Base-by-base conservation (phyloP, 1,139 yeast species). In the Oligophagozyma castellii region DNA sequence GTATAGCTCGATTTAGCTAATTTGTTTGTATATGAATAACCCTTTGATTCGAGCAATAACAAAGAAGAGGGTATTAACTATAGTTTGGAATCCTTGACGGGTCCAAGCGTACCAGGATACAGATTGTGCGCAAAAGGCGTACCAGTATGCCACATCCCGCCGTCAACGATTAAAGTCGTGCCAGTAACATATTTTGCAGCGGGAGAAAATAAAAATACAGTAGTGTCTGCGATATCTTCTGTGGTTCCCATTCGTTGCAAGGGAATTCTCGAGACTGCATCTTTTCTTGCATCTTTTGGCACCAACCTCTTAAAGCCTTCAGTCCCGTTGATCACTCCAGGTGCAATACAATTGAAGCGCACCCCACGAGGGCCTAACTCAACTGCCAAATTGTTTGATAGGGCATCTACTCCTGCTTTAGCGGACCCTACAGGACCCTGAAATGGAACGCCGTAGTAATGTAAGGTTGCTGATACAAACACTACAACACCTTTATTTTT, bases 381-480 rank as follows among this genome's bases (percentile, higher is more conserved):
- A 5, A 80, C 84, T 1, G 95, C 93, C 37, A 84, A 55, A 0
- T 83, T 76, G 40, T 76, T 73, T 13, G 84, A 73, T 25, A 84
- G 59, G 0, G 94, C 92, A 49, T 86, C 95, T 20, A 84, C 70
- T 13, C 94, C 95, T 1, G 95, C 94, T 57, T 84, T 84, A 5
- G 95, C 95, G 0, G 95, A 94, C 2, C 84, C 78, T 1, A 81
- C 94, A 42, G 83, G 95, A 5, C 70, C 48, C 55, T 84, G 95
- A 56, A 77, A 71, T 5, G 94, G 93, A 5, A 78, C 70, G 12
- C 95, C 95, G 43, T 75, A 70, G 54, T 79, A 80, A 53, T 84
- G 95, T 33, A 84, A 61, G 1, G 95, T 83, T 2, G 95, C 93
- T 30, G 84, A 70, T 12, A 84, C 78, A 44, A 84, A 81, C 6